Base-by-base conservation (phyloP, 148 eudicot genomes). In the Rheum nobile region DNA sequence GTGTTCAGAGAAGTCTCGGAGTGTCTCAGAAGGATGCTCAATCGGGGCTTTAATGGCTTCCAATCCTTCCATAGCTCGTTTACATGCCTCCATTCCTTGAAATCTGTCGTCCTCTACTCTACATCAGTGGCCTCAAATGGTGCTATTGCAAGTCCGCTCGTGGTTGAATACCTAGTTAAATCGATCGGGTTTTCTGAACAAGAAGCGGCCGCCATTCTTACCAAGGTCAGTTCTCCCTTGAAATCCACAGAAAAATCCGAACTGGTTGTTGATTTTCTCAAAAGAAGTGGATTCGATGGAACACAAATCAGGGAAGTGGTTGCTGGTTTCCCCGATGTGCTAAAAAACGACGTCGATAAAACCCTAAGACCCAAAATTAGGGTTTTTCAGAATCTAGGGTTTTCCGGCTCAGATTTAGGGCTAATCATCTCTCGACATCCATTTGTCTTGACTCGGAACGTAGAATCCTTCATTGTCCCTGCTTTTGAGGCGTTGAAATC, bases 291-390 rank as follows among this genome's bases (percentile, higher is more conserved):
- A 22, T 42, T 84, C 16, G 71, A 79, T 41, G 41, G 59, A 41
- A 6, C 76, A 8, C 83, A 79, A 44, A 72, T 82, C 54, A 71
- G 72, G 75, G 54, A 41, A 2, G 8, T 54, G 1, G 52, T 84
- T 16, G 17, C n/a, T 11, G 4, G 0, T 5, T 4, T 0, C 55
- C 82, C 83, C 34, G 21, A 14, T 24, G 37, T 79, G 46, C 57
- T 84, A 6, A 11, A 26, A 4, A 50, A 7, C 46, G 69, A 67
- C 4, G 79, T 75, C 6, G 73, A 79, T 24, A 46, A 74, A 76
- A 79, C 84, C 80, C 74, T 81, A 22, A 61, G 22, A 16, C 86
- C 82, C 21, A 84, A 81, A 72, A 54, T 70, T 48, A 57, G 68
- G 78, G 11, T 54, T 75, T 44, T 77, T 28, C 29, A 47, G 29